phyloP scores from a whole-genome alignment of 78 protist genomes.

The Dictyostelium capitatum region DNA sequence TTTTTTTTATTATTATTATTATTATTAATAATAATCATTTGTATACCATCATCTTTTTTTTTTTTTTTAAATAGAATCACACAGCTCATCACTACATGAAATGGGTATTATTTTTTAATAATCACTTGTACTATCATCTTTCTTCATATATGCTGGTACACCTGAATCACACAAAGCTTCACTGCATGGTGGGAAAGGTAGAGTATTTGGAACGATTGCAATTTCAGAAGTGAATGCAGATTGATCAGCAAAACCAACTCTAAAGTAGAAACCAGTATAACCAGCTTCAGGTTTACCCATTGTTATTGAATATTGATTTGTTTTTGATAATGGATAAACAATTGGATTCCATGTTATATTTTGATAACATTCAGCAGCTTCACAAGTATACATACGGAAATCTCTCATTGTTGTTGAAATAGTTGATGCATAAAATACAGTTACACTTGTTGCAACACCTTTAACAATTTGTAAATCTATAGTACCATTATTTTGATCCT shows the following conservation, averaged over 20 bases:
- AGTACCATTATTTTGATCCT: neutral
- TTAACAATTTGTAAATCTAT: neutral
- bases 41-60: too few species aligned
- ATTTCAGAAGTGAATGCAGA: neutral
- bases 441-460: too few species aligned
- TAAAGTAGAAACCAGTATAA: neutral
- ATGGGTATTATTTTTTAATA: too few species aligned
- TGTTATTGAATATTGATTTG: too few species aligned
- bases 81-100: too few species aligned
- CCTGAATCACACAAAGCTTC: neutral
- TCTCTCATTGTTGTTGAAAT: conserved; percentile 18
- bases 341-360: neutral
- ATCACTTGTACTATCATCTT: too few species aligned
- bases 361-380: neutral
- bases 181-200: neutral
- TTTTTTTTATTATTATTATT: too few species aligned
- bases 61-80: too few species aligned
- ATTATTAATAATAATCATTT: too few species aligned
- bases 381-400: neutral
- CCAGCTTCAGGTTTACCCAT: neutral
- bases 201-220: neutral
- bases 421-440: neutral
- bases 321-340: too few species aligned
- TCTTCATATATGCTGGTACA: neutral
- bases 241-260: neutral